phyloP scores from a whole-genome alignment of 208 protist species.

The Trypanosoma platydactyli region DNA sequence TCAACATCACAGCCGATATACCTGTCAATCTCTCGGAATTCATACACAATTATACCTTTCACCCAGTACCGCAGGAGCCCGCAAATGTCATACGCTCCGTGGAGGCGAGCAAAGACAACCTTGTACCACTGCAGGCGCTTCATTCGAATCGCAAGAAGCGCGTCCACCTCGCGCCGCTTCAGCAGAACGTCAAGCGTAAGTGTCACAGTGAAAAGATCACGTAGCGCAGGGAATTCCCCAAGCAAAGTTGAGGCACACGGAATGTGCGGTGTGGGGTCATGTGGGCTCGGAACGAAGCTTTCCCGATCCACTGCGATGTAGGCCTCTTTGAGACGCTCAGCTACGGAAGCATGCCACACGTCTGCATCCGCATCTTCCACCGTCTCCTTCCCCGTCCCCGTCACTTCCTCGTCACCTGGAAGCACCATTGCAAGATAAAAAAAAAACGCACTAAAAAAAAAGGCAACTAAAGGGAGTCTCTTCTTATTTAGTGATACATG shows the following conservation, averaged over 20 bases:
- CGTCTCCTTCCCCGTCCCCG: neutral
- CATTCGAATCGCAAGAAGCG: constrained; percentile 1
- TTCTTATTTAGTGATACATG: too few species aligned
- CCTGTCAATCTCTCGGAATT: constrained; percentile 10
- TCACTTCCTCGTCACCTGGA: too few species aligned
- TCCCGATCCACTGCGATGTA: constrained; percentile 2
- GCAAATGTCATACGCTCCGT: constrained; percentile 9
- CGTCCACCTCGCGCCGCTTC: neutral
- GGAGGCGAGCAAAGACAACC: neutral
- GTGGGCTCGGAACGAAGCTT: neutral
- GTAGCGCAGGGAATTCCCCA: constrained; percentile 1
- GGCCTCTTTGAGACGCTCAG: neutral
- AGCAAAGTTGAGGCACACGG: constrained; percentile 5
- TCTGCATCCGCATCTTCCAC: neutral
- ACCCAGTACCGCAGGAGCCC: constrained; percentile 20
- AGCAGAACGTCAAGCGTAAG: constrained; percentile 15
- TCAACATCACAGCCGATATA: neutral
- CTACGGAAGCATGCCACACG: neutral
- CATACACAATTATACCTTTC: constrained; percentile 15
- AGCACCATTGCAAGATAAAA: too few species aligned
- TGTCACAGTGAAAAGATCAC: constrained; percentile 22
- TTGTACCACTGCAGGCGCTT: constrained; percentile 22
- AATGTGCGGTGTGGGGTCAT: neutral
- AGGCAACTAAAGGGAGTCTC: too few species aligned
- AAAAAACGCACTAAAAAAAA: too few species aligned